Base-by-base conservation (phyloP, 257 asterid genomes). In the Orobanche coerulescens region DNA sequence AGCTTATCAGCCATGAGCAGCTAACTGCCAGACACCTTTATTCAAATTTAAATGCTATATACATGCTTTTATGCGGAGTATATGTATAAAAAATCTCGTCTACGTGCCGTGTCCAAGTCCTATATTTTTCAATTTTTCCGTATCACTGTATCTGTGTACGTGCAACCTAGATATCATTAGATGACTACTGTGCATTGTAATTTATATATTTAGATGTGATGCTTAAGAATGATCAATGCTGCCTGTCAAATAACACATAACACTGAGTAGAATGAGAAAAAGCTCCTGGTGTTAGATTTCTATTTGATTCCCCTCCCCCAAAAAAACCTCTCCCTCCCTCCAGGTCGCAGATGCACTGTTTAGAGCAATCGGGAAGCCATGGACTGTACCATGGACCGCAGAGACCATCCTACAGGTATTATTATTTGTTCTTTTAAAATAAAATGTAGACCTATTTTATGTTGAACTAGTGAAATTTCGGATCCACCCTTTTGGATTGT, bases 371-470 rank as follows among this genome's bases (percentile, higher is more conserved):
- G 95, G 94, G 40, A 83, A 81, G 69, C 97, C 88, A 0, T 93
- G 99, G 99, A 75, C 69, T 52, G 99, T 89, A 47, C 95, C 96
- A 42, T 93, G 99, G 99, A 83, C 83, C 49, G 97, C 94, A 23
- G 91, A 89, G 79, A 93, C 96, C 60, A 93, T 93, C 66, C 56
- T 88, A 34, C 94, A 93, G 85, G 97, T 87, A 66, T 56, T 51
- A 30, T 14, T 60, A 33, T 47, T 31, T 61, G 43, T 59, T n/a
- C 19, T 47, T 15, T 15, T 57, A 7, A 25, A 49, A 30, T 10
- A 20, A 47, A 48, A 25, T n/a, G 15, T 10, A 15, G 28, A 46
- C 13, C 49, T 9, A 0, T 46, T 46, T 47, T 20, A 25, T 36
- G 18, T 36, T 10, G 13, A 51, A 23, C 67, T 22, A 48, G 30